A percentile compares a stretch with the other conserved stretches of the same genome.
Evolutionary conservation across 768 basidiomycete species (phyloP).

Genomic region (Leccinum boreale): DNA sequence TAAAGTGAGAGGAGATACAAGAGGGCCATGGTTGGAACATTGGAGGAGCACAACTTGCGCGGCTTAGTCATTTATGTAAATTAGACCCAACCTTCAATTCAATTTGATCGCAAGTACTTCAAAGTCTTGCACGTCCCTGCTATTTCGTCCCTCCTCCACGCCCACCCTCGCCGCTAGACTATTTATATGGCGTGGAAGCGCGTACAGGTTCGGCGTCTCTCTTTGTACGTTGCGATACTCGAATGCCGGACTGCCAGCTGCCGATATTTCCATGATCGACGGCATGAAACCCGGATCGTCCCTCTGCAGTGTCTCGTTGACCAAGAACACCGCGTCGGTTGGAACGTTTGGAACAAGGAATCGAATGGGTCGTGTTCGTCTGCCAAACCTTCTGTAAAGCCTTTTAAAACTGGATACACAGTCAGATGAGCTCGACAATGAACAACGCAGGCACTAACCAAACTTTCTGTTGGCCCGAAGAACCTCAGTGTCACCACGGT

Average conservation of each 20-base stretch:
- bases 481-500: background rate
- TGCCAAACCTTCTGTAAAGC: conserved; percentile 11
- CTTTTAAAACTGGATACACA: conserved; percentile 11
- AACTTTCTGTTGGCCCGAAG: conserved; percentile 8
- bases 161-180: too few species aligned
- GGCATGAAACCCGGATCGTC: conserved; percentile 57
- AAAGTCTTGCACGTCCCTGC: too few species aligned
- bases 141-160: too few species aligned
- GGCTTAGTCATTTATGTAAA: too few species aligned
- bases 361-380: conserved; percentile 3
- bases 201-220: too few species aligned
- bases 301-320: conserved; percentile 61
- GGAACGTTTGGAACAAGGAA: background rate
- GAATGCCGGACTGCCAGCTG: conserved; percentile 83
- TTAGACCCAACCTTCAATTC: too few species aligned
- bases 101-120: too few species aligned
- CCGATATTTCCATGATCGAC: conserved; percentile 76
- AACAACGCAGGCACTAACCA: conserved; percentile 2
- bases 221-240: conserved; percentile 76
- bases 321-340: conserved; percentile 44
- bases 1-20: too few species aligned
- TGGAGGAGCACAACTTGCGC: too few species aligned
- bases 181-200: too few species aligned
- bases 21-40: too few species aligned
- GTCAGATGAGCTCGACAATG: background rate